Percentiles rank a stretch among this genome's conserved stretches.
phyloP scores from a whole-genome alignment of 2,329 filamentous ascomycete genomes.

The Arthrobotrys conoides region DNA sequence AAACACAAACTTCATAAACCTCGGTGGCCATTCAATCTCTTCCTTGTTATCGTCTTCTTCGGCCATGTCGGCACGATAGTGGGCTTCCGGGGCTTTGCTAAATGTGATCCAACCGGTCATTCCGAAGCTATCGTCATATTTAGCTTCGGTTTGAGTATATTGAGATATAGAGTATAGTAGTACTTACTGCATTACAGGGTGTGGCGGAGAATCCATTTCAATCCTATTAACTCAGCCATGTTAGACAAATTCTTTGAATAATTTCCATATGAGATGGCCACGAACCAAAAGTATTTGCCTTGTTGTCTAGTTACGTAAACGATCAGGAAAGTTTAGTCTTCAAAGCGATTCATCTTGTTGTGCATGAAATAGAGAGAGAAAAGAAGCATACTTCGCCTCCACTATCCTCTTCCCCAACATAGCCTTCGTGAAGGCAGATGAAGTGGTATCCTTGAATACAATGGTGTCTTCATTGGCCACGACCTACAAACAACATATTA shows the following conservation, averaged over 20 bases:
- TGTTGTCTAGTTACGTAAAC: slow-evolving; percentile 74
- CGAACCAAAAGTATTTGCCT: slow-evolving; percentile 94
- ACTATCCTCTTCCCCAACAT: slow-evolving; percentile 81
- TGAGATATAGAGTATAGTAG: slow-evolving; percentile 68
- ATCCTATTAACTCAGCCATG: slow-evolving; percentile 69
- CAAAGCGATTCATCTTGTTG: background rate
- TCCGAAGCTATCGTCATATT: slow-evolving; percentile 48
- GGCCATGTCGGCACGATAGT: slow-evolving; percentile 78
- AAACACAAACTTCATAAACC: slow-evolving; percentile 82
- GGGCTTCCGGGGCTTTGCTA: slow-evolving; percentile 80
- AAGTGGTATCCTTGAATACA: slow-evolving; percentile 90
- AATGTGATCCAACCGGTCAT: slow-evolving; percentile 86
- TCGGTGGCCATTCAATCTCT: slow-evolving; percentile 81
- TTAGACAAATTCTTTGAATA: slow-evolving; percentile 58
- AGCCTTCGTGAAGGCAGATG: slow-evolving; percentile 79
- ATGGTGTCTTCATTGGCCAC: slow-evolving; percentile 83
- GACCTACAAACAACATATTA: slow-evolving; percentile 20
- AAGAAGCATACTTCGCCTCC: slow-evolving; percentile 65
- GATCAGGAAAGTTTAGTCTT: slow-evolving; percentile 63
- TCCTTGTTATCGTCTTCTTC: slow-evolving; percentile 22
- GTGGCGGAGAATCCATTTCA: slow-evolving; percentile 81
- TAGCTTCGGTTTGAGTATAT: slow-evolving; percentile 35
- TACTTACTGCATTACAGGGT: slow-evolving; percentile 87
- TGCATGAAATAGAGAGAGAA: background rate
- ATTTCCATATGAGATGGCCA: background rate